A percentile compares a stretch with the other conserved stretches of the same genome.
Conservation (phyloP, 2,329 filamentous ascomycete genomes). For the Phialemonium atrogriseum region DNA sequence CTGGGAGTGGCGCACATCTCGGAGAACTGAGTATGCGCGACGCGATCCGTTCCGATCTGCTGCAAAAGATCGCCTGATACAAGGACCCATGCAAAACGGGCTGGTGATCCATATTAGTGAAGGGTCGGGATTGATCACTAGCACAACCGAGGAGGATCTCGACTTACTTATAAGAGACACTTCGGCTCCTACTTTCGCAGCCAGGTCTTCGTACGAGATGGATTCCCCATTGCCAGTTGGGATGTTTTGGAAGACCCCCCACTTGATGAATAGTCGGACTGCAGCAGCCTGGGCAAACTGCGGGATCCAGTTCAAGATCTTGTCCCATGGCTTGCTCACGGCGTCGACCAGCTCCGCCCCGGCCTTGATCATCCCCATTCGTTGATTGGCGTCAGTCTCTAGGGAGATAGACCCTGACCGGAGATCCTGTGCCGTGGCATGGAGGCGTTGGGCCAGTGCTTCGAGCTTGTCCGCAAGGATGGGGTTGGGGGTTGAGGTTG, state of each 20-base stretch:
- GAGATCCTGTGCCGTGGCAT: too few species aligned
- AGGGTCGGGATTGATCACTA: not conserved
- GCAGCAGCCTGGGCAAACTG: conserved; percentile 10
- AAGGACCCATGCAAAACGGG: conserved; percentile 13
- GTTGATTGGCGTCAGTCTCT: too few species aligned
- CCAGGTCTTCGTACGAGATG: conserved; percentile 20
- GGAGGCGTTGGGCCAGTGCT: too few species aligned
- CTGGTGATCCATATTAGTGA: conserved; percentile 5
- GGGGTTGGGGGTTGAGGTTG: too few species aligned
- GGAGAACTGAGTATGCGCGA: conserved; percentile 16
- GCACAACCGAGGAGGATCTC: too few species aligned
- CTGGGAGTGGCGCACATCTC: conserved; percentile 7
- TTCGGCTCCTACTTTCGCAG: conserved; percentile 18
- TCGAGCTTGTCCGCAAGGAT: too few species aligned
- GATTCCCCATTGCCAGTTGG: conserved; percentile 12
- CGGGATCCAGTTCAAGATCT: conserved; percentile 6
- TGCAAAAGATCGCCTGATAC: conserved; percentile 11
- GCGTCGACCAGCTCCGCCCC: conserved; percentile 5
- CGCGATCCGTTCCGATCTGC: conserved; percentile 10
- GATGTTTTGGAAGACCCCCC: conserved; percentile 23
- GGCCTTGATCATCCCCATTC: conserved; percentile 7
- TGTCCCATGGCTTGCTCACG: conserved; percentile 9
- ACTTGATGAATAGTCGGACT: conserved; percentile 20
- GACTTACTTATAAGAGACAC: conserved; percentile 16
- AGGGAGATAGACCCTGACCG: too few species aligned